phyloP scores from a whole-genome alignment of 2,329 filamentous ascomycete species.

The Epichloe sibirici region DNA sequence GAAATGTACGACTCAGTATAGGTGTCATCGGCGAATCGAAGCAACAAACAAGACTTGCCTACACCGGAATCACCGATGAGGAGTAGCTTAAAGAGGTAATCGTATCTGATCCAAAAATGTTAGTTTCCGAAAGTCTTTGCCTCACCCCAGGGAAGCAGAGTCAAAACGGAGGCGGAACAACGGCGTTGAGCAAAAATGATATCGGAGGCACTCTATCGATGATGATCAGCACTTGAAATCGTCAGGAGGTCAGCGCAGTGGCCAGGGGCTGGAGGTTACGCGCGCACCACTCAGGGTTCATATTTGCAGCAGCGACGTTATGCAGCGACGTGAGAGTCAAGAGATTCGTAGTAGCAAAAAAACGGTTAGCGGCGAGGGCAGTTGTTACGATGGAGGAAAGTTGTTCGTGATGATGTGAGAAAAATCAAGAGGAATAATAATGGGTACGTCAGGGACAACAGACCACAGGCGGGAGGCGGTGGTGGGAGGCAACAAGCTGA shows the following conservation, averaged over 20 bases:
- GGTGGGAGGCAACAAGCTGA: conserved; percentile 13
- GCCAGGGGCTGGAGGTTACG: conserved; percentile 14
- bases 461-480: conserved; percentile 8
- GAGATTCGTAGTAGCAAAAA: neutral
- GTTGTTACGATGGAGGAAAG: conserved; percentile 10
- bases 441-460: conserved; percentile 23
- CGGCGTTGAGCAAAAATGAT: neutral
- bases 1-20: conserved; percentile 99
- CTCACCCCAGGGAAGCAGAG: neutral
- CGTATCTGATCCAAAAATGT: conserved; percentile 60
- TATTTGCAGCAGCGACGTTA: conserved; percentile 35
- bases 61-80: conserved; percentile 99
- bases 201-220: conserved; percentile 2
- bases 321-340: conserved; percentile 3
- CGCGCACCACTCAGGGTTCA: conserved; percentile 90
- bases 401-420: conserved; percentile 15
- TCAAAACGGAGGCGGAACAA: neutral
- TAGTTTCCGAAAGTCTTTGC: conserved; percentile 7
- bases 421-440: conserved; percentile 14
- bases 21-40: conserved; percentile 97
- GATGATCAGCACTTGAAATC: conserved; percentile 5
- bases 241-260: conserved; percentile 21
- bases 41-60: conserved; percentile 96
- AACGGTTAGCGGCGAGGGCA: neutral
- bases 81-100: conserved; percentile 99